A percentile compares a stretch with the other conserved stretches of the same genome.
These are phyloP conservation scores for Flaveria linearis DNA, from an alignment of 129 eudicot genomes.

Conservation along the genomic window DNA sequence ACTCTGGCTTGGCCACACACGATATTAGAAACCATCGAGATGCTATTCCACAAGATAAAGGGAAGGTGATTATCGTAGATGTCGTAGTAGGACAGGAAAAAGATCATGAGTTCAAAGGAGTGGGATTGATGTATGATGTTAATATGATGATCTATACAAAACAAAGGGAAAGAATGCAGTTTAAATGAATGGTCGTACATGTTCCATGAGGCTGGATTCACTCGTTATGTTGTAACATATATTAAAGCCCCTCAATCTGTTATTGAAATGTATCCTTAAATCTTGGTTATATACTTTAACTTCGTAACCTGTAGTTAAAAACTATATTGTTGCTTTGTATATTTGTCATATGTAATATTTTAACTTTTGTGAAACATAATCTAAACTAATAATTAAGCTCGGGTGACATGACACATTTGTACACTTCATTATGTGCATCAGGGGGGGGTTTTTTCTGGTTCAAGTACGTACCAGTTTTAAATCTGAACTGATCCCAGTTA, in stretches of 20 bases:
- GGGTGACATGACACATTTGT: too few species aligned
- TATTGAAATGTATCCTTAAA: conserved; percentile 24
- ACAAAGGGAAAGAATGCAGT: conserved; percentile 14
- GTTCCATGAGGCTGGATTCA: conserved; percentile 23
- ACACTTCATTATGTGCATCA: too few species aligned
- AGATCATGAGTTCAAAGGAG: conserved; percentile 4
- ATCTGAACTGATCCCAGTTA: too few species aligned
- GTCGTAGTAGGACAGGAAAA: too few species aligned
- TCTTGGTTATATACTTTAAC: background rate
- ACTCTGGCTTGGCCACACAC: too few species aligned
- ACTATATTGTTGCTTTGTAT: background rate
- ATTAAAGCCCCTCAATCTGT: background rate
- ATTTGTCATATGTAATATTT: background rate
- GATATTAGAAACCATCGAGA: too few species aligned
- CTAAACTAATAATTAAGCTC: too few species aligned
- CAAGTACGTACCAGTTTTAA: too few species aligned
- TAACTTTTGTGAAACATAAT: too few species aligned
- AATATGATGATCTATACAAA: background rate
- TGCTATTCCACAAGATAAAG: too few species aligned
- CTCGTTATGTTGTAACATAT: conserved; percentile 8
- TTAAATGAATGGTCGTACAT: background rate
- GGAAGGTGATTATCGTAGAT: too few species aligned
- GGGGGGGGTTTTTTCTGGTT: too few species aligned
- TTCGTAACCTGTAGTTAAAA: background rate
- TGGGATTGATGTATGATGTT: conserved; percentile 13